A percentile compares a stretch with the other conserved stretches of the same genome.
These are phyloP conservation scores for Drechmeria coniospora DNA, from an alignment of 2,329 filamentous ascomycete genomes.

Conservation along the genomic window DNA sequence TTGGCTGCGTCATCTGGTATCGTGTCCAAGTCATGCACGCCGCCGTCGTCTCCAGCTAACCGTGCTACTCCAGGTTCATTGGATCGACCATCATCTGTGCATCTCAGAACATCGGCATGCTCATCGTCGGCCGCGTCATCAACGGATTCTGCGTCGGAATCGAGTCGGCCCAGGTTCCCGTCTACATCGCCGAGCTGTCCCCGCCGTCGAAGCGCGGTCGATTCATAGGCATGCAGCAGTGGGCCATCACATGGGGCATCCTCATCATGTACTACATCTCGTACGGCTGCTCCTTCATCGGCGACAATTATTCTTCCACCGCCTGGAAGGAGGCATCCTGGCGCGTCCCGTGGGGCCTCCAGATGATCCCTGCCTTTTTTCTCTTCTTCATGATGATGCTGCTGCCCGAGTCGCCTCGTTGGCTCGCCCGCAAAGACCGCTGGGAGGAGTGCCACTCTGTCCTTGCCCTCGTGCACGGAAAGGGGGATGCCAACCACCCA, in stretches of 20 bases:
- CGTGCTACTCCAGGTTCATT: slow-evolving; percentile 21
- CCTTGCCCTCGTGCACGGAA: slow-evolving; percentile 44
- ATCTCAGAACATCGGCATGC: slow-evolving; percentile 29
- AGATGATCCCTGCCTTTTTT: slow-evolving; percentile 46
- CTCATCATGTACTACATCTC: slow-evolving; percentile 57
- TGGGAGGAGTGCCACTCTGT: slow-evolving; percentile 41
- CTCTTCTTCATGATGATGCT: slow-evolving; percentile 44
- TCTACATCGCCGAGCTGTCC: slow-evolving; percentile 54
- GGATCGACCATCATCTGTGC: slow-evolving; percentile 31
- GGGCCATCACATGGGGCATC: slow-evolving; percentile 54
- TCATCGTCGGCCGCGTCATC: slow-evolving; percentile 42
- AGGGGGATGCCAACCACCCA: slow-evolving; percentile 46
- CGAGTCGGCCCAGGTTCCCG: slow-evolving; percentile 50
- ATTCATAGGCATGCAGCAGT: slow-evolving; percentile 60
- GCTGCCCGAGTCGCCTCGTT: slow-evolving; percentile 46
- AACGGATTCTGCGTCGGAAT: slow-evolving; percentile 55
- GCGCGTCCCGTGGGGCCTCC: slow-evolving; percentile 48
- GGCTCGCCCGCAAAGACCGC: slow-evolving; percentile 47
- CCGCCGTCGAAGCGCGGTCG: slow-evolving; percentile 38
- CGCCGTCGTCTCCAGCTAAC: background rate
- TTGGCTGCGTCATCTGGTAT: slow-evolving; percentile 36
- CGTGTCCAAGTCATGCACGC: too few relatives aligned
- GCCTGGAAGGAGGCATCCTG: slow-evolving; percentile 37
- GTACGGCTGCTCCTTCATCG: slow-evolving; percentile 47
- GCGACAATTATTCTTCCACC: slow-evolving; percentile 13